phyloP scores from a whole-genome alignment of 495 filamentous ascomycete genomes.

The Penicillium paxilli region DNA sequence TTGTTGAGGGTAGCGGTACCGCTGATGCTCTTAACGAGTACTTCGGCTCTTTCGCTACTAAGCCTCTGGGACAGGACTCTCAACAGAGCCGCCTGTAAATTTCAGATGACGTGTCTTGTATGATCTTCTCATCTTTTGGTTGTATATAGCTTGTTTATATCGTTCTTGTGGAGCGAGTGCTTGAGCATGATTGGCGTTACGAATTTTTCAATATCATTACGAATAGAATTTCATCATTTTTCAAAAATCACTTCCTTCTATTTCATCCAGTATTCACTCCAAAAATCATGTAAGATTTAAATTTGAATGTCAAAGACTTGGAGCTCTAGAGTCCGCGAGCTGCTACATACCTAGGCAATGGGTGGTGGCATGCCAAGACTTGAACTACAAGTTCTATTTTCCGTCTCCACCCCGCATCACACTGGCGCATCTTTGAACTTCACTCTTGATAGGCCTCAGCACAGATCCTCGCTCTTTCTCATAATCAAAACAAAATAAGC shows the following conservation, averaged over 20 bases:
- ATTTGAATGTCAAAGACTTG: too few species aligned
- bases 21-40: constrained; percentile 82
- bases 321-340: too few species aligned
- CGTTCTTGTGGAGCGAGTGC: constrained; percentile 20
- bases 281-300: background rate
- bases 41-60: constrained; percentile 66
- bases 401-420: constrained; percentile 31
- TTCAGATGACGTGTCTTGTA: constrained; percentile 2
- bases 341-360: too few species aligned
- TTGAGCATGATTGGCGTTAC: constrained; percentile 39
- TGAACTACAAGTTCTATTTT: constrained; percentile 28
- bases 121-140: constrained; percentile 21
- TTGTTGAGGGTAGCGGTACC: constrained; percentile 74
- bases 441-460: background rate
- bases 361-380: constrained; percentile 28
- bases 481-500: constrained; percentile 2
- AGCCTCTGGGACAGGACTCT: constrained; percentile 40
- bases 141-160: constrained; percentile 26
- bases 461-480: constrained; percentile 9
- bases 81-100: constrained; percentile 41
- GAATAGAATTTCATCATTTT: constrained; percentile 8
- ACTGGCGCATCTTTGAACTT: constrained; percentile 7
- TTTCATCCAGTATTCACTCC: background rate
- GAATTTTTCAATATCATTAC: constrained; percentile 11
- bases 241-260: background rate